Percentiles rank a stretch among this genome's conserved stretches.
Evolutionary conservation across 78 protist genomes (phyloP).

Genomic region (Cyanophora paradoxa): DNA sequence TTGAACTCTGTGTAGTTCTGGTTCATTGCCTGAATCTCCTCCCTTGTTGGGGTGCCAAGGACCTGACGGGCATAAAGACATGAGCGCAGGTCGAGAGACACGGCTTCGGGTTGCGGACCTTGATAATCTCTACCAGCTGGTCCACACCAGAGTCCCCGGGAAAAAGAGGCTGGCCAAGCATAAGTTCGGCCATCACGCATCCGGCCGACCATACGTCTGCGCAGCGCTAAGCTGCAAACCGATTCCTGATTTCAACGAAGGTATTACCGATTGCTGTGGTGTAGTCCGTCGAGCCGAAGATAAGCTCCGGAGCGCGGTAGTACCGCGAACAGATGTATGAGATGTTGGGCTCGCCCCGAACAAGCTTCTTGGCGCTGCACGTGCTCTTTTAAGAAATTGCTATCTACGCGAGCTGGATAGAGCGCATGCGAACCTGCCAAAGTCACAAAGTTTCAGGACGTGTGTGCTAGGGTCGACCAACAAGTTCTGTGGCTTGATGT

Average conservation of each 20-base stretch:
- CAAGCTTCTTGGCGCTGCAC: slow-evolving; percentile 16
- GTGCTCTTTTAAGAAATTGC: background rate
- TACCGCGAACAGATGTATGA: slow-evolving; percentile 99
- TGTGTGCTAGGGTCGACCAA: slow-evolving; percentile 80
- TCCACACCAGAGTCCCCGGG: slow-evolving; percentile 86
- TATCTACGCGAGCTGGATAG: background rate
- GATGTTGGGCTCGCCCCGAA: slow-evolving; percentile 91
- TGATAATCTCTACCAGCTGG: slow-evolving; percentile 97
- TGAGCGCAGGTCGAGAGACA: background rate
- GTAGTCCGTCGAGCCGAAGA: slow-evolving; percentile 96
- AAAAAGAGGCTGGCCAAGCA: slow-evolving; percentile 14
- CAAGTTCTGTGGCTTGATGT: slow-evolving; percentile 89
- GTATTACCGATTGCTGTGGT: slow-evolving; percentile 82
- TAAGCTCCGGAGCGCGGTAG: slow-evolving; percentile 99
- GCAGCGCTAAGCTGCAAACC: background rate
- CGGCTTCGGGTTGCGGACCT: slow-evolving; percentile 36
- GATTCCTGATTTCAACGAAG: background rate
- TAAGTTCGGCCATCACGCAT: slow-evolving; percentile 33
- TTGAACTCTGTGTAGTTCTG: slow-evolving; percentile 53
- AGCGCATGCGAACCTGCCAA: slow-evolving; percentile 74
- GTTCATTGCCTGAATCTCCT: slow-evolving; percentile 57
- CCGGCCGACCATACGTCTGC: slow-evolving; percentile 36
- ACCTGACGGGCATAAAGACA: background rate
- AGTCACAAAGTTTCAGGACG: slow-evolving; percentile 91
- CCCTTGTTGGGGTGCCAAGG: slow-evolving; percentile 50